Evolutionary conservation across 2,329 filamentous ascomycete genomes (phyloP), one percentile per base, ranked within the genome.

Genomic region (Pseudogymnoascus sp.): DNA sequence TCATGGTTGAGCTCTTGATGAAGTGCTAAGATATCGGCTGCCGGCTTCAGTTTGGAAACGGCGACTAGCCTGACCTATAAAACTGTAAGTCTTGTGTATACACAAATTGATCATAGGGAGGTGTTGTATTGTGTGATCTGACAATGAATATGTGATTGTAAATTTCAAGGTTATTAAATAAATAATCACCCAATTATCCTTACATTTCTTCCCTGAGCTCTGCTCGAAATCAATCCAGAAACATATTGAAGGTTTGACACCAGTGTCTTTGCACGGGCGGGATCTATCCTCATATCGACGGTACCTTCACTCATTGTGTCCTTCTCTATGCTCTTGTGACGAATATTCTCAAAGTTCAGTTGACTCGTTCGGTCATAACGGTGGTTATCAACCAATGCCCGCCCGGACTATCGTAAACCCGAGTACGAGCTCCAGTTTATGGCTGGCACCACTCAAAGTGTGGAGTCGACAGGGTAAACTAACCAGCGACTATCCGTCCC

Each of bases 21-120:
- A 0, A 99, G 84, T 30, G 92, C 88, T 62, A 96, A 81, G 70
- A 99, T 89, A 74, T 99, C 94, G 70, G 90, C 90, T 64, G 87
- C 91, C 12, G 94, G 93, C 77, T 99, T 97, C 67, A 97, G 82
- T 76, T 99, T 99, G 41, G 92, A 97, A 59, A 99, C 94, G 28
- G 94, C 93, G 42, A 99, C 92, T 39, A 99, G 83, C 55, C 94
- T 88, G 66, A 93, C 84, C 87, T 91, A 68, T 58, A 22, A 25
- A 61, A 23, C 8, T 49, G 63, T 71, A 41, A 71, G 70, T 63
- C 41, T 60, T 61, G 35, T 62, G n/a, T 16, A n/a, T 33, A 41
- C 19, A 61, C 5, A 12, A 23, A 19, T 52, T 52, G 14, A 52
- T 52, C 14, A 14, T 52, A 30, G 14, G 45, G 14, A 52, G 2